phyloP scores from a whole-genome alignment of 805 yeast species.

The Suhomyces sp. region DNA sequence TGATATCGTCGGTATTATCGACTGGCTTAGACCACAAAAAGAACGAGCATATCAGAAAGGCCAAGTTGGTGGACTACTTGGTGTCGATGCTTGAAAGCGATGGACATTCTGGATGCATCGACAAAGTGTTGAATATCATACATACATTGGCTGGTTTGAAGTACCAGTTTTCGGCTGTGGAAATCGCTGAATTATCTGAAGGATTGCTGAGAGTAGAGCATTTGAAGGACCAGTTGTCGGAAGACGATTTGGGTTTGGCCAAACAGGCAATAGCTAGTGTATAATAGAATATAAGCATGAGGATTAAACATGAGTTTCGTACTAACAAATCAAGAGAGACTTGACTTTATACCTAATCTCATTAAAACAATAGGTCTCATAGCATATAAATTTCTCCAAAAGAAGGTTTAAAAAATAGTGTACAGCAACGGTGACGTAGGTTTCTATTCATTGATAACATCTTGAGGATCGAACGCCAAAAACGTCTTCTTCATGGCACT shows the following conservation, averaged over 20 bases:
- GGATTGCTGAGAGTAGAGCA: slow-evolving; percentile 39
- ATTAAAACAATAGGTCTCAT: too few relatives aligned
- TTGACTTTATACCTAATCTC: too few relatives aligned
- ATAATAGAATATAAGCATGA: background rate
- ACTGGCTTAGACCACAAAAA: slow-evolving; percentile 46
- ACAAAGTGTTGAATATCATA: slow-evolving; percentile 53
- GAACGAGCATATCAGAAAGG: slow-evolving; percentile 35
- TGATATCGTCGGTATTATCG: slow-evolving; percentile 58
- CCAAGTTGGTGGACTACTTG: slow-evolving; percentile 32
- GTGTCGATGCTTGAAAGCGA: slow-evolving; percentile 29
- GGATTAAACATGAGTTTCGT: too few relatives aligned
- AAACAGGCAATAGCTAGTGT: slow-evolving; percentile 36
- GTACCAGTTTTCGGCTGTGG: slow-evolving; percentile 46
- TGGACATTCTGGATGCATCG: slow-evolving; percentile 49
- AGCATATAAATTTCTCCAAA: too few relatives aligned
- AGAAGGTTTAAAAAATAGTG: background rate
- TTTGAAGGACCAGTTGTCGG: slow-evolving; percentile 48
- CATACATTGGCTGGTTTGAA: slow-evolving; percentile 41
- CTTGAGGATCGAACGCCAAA: slow-evolving; percentile 49
- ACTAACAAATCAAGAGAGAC: too few relatives aligned
- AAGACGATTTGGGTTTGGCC: slow-evolving; percentile 51
- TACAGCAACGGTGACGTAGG: too few relatives aligned
- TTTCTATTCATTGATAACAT: slow-evolving; percentile 29
- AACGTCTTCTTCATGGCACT: slow-evolving; percentile 47
- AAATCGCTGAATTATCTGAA: slow-evolving; percentile 31